Conservation (phyloP, 495 filamentous ascomycete genomes). For the Margaritispora aquatica region DNA sequence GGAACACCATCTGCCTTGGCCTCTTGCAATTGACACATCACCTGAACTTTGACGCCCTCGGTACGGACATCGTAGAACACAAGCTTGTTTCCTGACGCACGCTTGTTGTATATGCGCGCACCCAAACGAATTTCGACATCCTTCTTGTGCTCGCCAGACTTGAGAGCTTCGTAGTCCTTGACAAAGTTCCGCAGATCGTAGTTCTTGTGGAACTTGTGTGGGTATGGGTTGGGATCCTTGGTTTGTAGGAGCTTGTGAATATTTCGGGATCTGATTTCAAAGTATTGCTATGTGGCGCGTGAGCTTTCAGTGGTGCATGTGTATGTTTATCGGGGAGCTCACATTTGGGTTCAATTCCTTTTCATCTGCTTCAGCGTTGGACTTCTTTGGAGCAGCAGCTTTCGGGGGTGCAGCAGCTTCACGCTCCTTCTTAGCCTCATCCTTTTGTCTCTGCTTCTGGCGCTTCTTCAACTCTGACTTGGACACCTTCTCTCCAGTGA, state of each 20-base stretch:
- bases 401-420: conserved; percentile 67
- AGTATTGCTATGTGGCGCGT: conserved; percentile 86
- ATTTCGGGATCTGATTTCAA: conserved; percentile 82
- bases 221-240: conserved; percentile 83
- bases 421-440: conserved; percentile 82
- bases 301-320: conserved; percentile 9
- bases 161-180: conserved; percentile 64
- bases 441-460: conserved; percentile 82
- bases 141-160: conserved; percentile 76
- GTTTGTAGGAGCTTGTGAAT: conserved; percentile 81
- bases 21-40: conserved; percentile 83
- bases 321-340: too few relatives aligned
- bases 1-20: conserved; percentile 49
- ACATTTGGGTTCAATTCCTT: conserved; percentile 87
- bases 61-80: conserved; percentile 90
- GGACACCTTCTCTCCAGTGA: conserved; percentile 76
- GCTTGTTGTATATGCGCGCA: conserved; percentile 85
- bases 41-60: conserved; percentile 78
- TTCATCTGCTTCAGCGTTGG: conserved; percentile 61
- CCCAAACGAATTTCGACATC: conserved; percentile 68
- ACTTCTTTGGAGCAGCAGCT: conserved; percentile 60
- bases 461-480: conserved; percentile 94
- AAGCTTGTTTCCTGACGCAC: conserved; percentile 74
- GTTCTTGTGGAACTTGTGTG: conserved; percentile 92
- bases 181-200: conserved; percentile 73